These are phyloP conservation scores for Tritrichomonas foetus DNA, from an alignment of 208 protist species.

Conservation along the genomic window DNA sequence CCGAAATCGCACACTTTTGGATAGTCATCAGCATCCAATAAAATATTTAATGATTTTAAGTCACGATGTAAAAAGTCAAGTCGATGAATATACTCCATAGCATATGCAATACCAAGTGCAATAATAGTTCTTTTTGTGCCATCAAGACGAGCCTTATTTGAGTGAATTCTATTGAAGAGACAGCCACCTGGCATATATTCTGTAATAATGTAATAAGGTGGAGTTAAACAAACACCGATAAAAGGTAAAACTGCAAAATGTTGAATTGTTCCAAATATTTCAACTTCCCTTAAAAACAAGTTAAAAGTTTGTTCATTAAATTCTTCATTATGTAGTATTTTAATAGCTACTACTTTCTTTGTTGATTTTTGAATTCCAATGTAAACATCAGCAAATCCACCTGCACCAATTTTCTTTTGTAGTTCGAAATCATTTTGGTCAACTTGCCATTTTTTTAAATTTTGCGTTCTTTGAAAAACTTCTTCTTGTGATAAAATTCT, in stretches of 20 bases:
- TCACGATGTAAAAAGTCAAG: not conserved
- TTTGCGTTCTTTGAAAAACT: not conserved
- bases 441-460: not conserved
- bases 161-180: not conserved
- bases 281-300: not conserved
- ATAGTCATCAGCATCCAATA: constrained; percentile 13
- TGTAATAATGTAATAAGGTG: constrained; percentile 3
- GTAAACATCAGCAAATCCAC: constrained; percentile 4
- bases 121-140: not conserved
- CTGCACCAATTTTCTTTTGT: not conserved
- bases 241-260: not conserved
- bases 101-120: not conserved
- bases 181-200: not conserved
- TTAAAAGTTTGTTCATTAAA: not conserved
- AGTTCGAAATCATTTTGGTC: not conserved
- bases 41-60: not conserved
- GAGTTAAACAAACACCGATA: not conserved
- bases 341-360: not conserved
- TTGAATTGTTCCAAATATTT: not conserved
- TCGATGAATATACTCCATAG: not conserved
- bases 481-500: not conserved
- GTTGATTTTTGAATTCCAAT: not conserved
- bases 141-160: not conserved
- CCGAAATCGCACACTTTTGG: constrained; percentile 1
- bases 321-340: not conserved